Evolutionary conservation across 148 eudicot genomes (phyloP), one percentile per base, ranked within the genome.

Genomic region (Agrostemma githago): DNA sequence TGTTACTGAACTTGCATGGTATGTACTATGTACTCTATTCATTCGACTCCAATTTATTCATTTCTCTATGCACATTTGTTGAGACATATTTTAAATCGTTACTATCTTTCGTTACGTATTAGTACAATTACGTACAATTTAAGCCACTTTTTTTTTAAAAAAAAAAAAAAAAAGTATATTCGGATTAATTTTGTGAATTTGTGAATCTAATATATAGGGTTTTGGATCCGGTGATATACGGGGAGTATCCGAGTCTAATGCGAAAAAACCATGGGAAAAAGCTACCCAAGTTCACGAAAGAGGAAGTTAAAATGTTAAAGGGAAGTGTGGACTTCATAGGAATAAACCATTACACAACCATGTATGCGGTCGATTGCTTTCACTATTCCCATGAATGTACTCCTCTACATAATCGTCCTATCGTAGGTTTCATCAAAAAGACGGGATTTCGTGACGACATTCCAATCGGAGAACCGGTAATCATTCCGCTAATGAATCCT

Each of bases 191-290:
- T 26, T 26, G 12, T 48, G 53, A 1, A 10, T 39, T 39, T 4
- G 26, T 70, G 9, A 16, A n/a, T 56, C 34, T 26, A 26, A 26
- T 26, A 26, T 10, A 0, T 65, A 93, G 97, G 98, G 15, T 81
- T 0, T 70, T 88, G 43, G 98, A 94, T 81, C 98, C 98, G 4
- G 57, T 93, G 48, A 78, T 89, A 62, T 84, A 82, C 56, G 98
- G 98, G 17, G 84, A 91, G 34, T 93, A 91, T 76, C 98, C 98
- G 59, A 66, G 82, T 53, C 83, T 84, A 79, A 89, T 93, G 95
- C 81, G 84, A 3, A 82, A 41, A 19, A 79, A 73, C 74, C 82
- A 66, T 46, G 92, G 92, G 37, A 77, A 67, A 2, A 80, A 84
- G 46, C 68, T 93, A 26, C 98, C 97, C 4, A 68, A 38, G 6